A percentile compares a stretch with the other conserved stretches of the same genome.
phyloP scores from a whole-genome alignment of 2,329 filamentous ascomycete genomes.

The Paracamarosporium sp. region DNA sequence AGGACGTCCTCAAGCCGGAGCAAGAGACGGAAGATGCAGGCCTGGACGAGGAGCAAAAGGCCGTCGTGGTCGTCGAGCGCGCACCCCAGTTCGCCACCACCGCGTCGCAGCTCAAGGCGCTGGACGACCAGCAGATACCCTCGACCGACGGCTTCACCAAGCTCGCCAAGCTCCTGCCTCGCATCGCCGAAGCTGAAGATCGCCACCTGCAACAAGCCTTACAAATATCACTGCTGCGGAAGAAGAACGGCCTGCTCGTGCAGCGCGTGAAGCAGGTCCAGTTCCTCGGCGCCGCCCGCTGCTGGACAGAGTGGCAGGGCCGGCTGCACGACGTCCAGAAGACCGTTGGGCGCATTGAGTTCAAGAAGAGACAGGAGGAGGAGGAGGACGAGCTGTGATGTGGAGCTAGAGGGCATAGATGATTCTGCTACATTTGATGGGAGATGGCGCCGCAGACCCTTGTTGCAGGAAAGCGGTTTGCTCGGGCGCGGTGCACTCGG shows the following conservation, averaged over 20 bases:
- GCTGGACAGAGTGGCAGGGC: constrained; percentile 75
- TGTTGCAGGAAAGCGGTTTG: not conserved
- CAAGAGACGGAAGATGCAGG: constrained; percentile 24
- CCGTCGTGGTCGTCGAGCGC: constrained; percentile 52
- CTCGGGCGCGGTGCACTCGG: not conserved
- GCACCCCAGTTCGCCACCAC: constrained; percentile 50
- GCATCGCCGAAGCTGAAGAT: constrained; percentile 67
- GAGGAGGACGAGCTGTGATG: constrained; percentile 43
- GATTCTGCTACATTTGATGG: not conserved
- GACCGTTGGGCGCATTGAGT: constrained; percentile 68
- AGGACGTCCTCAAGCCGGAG: constrained; percentile 44
- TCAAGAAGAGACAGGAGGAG: constrained; percentile 60
- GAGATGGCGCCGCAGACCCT: not conserved
- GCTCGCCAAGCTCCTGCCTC: constrained; percentile 65
- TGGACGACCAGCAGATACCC: constrained; percentile 53
- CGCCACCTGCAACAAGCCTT: constrained; percentile 67
- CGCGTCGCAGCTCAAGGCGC: constrained; percentile 52
- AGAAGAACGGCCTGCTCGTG: constrained; percentile 63
- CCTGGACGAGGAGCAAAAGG: constrained; percentile 31
- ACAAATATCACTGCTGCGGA: constrained; percentile 69
- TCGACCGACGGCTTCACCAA: constrained; percentile 54
- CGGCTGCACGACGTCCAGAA: constrained; percentile 71
- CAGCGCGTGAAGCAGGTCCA: constrained; percentile 75
- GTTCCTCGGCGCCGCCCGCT: constrained; percentile 71
- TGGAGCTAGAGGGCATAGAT: not conserved